Conservation (phyloP, 1,284 basidiomycete species). For the Taiwanofungus camphoratus region DNA sequence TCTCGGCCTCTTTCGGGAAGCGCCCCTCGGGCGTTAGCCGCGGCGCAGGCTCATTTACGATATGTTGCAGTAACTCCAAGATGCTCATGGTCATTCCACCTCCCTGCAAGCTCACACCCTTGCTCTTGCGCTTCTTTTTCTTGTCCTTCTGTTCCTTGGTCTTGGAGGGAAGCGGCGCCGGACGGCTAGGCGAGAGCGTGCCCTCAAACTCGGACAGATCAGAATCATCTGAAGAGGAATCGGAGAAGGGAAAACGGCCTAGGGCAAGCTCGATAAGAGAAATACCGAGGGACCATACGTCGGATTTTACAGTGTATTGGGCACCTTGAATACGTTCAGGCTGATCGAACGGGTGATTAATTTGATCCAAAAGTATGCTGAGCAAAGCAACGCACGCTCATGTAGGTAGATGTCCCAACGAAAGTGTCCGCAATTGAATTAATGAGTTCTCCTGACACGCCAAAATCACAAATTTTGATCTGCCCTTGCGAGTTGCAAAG, state of each 20-base stretch:
- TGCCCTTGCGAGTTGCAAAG: slow-evolving; percentile 90
- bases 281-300: slow-evolving; percentile 96
- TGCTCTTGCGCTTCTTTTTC: slow-evolving; percentile 59
- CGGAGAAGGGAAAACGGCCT: slow-evolving; percentile 89
- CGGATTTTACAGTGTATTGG: slow-evolving; percentile 95
- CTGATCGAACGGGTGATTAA: slow-evolving; percentile 35
- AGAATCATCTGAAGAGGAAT: slow-evolving; percentile 57
- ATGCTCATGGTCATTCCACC: slow-evolving; percentile 96
- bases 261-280: slow-evolving; percentile 91
- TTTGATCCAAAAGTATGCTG: slow-evolving; percentile 3
- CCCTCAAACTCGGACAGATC: slow-evolving; percentile 68
- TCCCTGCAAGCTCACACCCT: slow-evolving; percentile 84
- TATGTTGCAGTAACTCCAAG: slow-evolving; percentile 93
- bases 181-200: slow-evolving; percentile 55
- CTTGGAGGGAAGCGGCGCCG: slow-evolving; percentile 39
- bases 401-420: slow-evolving; percentile 97
- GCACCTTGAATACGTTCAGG: slow-evolving; percentile 98
- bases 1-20: slow-evolving; percentile 66
- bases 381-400: slow-evolving; percentile 78
- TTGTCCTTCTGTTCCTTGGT: slow-evolving; percentile 39
- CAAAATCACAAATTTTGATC: slow-evolving; percentile 99
- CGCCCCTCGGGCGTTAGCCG: slow-evolving; percentile 64
- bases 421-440: slow-evolving; percentile 99
- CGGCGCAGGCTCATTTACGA: slow-evolving; percentile 95
- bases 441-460: slow-evolving; percentile 97